phyloP scores from a whole-genome alignment of 495 filamentous ascomycete genomes.

The Cenococcum geophilum region DNA sequence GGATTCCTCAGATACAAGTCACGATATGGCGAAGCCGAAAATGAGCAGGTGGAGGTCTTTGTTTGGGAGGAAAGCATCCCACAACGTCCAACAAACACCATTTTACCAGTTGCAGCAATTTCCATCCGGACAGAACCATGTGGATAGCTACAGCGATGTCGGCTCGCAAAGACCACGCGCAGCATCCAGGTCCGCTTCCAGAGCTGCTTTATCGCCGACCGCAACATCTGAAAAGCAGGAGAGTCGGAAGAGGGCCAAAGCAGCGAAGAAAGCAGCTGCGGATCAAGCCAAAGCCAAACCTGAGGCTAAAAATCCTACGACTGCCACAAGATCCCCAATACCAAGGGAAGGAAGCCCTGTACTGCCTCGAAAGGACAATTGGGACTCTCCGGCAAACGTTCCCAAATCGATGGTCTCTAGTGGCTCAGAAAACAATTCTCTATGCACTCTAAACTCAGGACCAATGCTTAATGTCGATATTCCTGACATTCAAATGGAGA shows the following conservation, averaged over 20 bases:
- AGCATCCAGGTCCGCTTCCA: slow-evolving; percentile 9
- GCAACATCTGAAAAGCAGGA: slow-evolving; percentile 9
- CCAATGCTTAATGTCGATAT: slow-evolving; percentile 66
- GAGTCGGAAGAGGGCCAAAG: background rate
- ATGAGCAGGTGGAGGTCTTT: slow-evolving; percentile 52
- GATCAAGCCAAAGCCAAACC: slow-evolving; percentile 5
- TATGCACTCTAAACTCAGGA: slow-evolving; percentile 25
- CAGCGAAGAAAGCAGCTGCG: background rate
- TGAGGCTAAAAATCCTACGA: background rate
- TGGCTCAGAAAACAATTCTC: slow-evolving; percentile 10
- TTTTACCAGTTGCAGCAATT: slow-evolving; percentile 32
- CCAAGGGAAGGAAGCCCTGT: slow-evolving; percentile 22
- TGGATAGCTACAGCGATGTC: slow-evolving; percentile 23
- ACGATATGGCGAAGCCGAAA: slow-evolving; percentile 39
- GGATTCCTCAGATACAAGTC: slow-evolving; percentile 19
- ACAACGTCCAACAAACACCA: slow-evolving; percentile 29
- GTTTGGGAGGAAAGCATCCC: slow-evolving; percentile 45
- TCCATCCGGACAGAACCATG: slow-evolving; percentile 9
- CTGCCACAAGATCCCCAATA: background rate
- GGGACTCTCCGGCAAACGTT: slow-evolving; percentile 23
- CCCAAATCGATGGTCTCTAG: slow-evolving; percentile 25
- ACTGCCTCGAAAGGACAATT: slow-evolving; percentile 18
- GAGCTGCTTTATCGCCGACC: slow-evolving; percentile 10
- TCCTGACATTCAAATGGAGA: slow-evolving; percentile 70
- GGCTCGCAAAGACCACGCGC: slow-evolving; percentile 8